Base-by-base conservation (phyloP, 164 flowering plant genomes). In the Vitis riparia region DNA sequence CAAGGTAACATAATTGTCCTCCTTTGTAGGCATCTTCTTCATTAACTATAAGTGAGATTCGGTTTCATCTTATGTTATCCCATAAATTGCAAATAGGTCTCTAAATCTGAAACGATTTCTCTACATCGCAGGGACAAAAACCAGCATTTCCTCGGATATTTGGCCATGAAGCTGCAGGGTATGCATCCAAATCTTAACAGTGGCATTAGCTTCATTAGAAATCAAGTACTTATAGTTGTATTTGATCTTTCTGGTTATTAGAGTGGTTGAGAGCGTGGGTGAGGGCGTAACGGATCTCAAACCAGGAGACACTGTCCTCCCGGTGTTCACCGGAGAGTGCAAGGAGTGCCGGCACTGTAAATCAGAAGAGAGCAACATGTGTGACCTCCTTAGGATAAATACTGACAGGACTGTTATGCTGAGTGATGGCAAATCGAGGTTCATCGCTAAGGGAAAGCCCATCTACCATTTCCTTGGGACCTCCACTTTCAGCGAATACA, bases 91-190 rank as follows among this genome's bases (percentile, higher is more conserved):
- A 37, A 37, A 37, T 2, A 37, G 44, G 44, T 37, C 44, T 37
- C 10, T 58, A 3, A 23, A 58, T 9, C 16, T 61, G 64, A 32
- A 61, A 30, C 47, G 44, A 14, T n/a, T 61, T 16, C 11, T 68
- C 8, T 6, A 6, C 19, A 16, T 61, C 70, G 37, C 79, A 79
- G 85, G 81, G 83, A 1, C 83, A 79, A 53, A 71, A 55, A 14
- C 85, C 85, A 0, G 3, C 77, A 51, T 82, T 80, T 65, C 82
- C 83, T 68, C 78, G 86, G 8, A 82, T 82, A 13, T 70, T 70
- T 13, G 83, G 83, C 60, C 86, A 82, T 48, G 86, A 82, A 68
- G 86, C 83, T 56, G 80, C 76, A 59, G 81, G 81, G 83, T 80
- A 71, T 51, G 69, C n/a, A 55, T 53, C 44, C 44, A 6, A 37